Evolutionary conservation across 1,284 basidiomycete species (phyloP), one percentile per base, ranked within the genome.

Genomic region (Marasmius sp.): DNA sequence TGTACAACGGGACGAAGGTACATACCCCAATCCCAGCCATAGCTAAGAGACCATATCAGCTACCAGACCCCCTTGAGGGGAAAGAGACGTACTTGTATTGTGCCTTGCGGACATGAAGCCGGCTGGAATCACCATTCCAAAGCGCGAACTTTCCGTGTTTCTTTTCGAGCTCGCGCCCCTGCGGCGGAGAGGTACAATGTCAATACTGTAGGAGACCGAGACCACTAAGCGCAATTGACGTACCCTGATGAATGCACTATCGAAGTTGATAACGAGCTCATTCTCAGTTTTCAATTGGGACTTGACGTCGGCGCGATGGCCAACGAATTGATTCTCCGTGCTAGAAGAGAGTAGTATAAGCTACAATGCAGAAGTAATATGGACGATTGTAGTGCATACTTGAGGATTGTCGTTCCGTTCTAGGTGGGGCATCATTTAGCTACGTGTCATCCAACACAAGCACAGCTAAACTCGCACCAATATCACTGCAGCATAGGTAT

Each of bases 121-220:
- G 85, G 67, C 89, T 92, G 0, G 91, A 88, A 71, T 95, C 92
- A 6, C 94, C 94, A 69, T 96, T 96, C 94, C 92, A 94, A 3
- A 91, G 77, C 1, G 80, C 74, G 41, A 84, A 71, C 70, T 88
- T 90, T 7, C 79, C 81, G 61, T 89, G 77, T 56, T 80, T 67
- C 66, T 86, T 84, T 69, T 93, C 89, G 3, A 89, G 74, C 60
- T 82, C 84, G 65, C 86, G 82, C 49, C 89, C 90, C 86, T 89
- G 58, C n/a, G 11, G 38, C 6, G 55, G 16, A 38, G 49, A n/a
- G 12, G 12, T 52, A 8, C 9, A 18, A 18, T 38, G 37, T 37
- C 14, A 59, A 51, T 43, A 50, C 7, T 9, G 33, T 18, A 27
- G 50, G 1, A 34, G n/a, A 37, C n/a, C 7, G 12, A 6, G 6